Conservation (phyloP, 176 grass and related monocot species). For the Oryza glaberrima region DNA sequence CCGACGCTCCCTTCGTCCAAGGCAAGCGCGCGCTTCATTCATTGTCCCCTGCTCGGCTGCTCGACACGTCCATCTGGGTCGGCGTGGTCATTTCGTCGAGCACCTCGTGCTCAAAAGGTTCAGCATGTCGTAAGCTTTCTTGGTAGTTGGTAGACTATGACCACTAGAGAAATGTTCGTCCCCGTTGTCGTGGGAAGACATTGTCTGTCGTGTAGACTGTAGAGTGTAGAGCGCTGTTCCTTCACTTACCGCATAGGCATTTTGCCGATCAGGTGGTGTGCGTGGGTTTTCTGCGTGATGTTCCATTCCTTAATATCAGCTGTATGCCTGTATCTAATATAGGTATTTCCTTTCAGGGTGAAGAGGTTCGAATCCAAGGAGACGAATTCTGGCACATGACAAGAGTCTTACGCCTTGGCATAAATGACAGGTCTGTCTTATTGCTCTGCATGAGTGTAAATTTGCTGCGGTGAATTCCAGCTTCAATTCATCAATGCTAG, state of each 20-base stretch:
- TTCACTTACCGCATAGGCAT: background rate
- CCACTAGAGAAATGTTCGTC: background rate
- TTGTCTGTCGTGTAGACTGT: background rate
- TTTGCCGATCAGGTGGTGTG: constrained; percentile 1
- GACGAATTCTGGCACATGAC: constrained; percentile 99
- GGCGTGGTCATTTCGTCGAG: constrained; percentile 57
- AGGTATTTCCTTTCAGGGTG: constrained; percentile 52
- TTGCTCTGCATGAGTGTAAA: background rate
- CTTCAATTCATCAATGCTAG: background rate
- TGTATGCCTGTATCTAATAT: background rate
- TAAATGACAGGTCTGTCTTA: constrained; percentile 63
- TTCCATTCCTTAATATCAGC: background rate
- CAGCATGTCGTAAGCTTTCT: background rate
- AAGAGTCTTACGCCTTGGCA: constrained; percentile 72
- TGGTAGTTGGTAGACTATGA: background rate
- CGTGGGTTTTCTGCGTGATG: background rate
- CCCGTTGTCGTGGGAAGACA: background rate
- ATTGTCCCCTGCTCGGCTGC: background rate
- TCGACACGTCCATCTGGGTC: background rate
- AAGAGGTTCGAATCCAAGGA: constrained; percentile 79
- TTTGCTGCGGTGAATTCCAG: background rate
- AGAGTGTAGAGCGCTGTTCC: background rate
- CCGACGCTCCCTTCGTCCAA: constrained; percentile 67
- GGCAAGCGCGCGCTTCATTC: constrained; percentile 9
- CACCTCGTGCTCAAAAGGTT: background rate